Evolutionary conservation across 2,329 filamentous ascomycete species (phyloP).

Genomic region (Fusarium chlamydosporum): DNA sequence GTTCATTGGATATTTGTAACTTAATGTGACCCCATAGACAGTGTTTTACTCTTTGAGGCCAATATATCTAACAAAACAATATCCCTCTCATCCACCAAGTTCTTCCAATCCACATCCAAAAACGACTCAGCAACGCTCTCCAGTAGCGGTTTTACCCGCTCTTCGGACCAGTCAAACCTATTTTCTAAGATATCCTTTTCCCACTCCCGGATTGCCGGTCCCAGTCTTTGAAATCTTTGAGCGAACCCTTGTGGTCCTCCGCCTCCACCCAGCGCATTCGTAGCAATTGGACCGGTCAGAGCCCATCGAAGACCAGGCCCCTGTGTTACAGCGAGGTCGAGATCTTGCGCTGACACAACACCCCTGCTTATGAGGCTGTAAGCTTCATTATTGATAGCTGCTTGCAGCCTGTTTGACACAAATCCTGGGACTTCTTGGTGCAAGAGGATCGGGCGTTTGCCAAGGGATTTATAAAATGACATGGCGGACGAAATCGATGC

Average conservation of each 20-base stretch:
- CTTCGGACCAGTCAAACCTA: not conserved
- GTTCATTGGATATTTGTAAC: too few species aligned
- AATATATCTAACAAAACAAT: not conserved
- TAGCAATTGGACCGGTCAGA: not conserved
- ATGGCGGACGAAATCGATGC: not conserved
- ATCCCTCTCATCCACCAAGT: not conserved
- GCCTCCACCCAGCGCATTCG: conserved; percentile 4
- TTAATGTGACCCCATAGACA: not conserved
- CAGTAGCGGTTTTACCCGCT: not conserved
- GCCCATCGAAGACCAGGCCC: conserved; percentile 12
- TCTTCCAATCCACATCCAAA: not conserved
- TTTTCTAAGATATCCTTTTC: not conserved
- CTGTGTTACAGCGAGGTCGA: not conserved
- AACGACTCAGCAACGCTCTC: not conserved
- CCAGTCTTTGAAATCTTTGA: not conserved
- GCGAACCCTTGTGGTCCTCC: not conserved
- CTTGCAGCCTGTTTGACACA: conserved; percentile 8
- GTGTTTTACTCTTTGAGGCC: not conserved
- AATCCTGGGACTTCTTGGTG: conserved; percentile 4
- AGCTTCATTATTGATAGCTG: not conserved
- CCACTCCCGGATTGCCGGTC: not conserved
- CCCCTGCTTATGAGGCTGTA: conserved; percentile 6
- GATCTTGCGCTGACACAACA: not conserved
- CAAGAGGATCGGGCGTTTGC: not conserved
- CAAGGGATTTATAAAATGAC: not conserved